phyloP scores from a whole-genome alignment of 2,329 filamentous ascomycete species.

The Talaromyces sp. region DNA sequence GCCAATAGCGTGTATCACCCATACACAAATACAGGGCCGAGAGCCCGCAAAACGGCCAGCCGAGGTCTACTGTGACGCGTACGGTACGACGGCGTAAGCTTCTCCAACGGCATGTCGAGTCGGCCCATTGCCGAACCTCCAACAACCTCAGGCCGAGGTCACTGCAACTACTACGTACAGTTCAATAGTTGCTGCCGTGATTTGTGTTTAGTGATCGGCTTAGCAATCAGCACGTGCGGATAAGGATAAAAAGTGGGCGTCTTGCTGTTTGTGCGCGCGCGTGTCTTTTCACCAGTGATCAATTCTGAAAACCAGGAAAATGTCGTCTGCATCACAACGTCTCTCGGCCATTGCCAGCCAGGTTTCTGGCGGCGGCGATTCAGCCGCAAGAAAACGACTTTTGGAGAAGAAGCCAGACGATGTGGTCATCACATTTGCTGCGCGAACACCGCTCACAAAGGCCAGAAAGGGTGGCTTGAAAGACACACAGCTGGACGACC shows the following conservation, averaged over 20 bases:
- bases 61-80: not conserved
- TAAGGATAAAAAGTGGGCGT: not conserved
- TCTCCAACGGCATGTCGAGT: not conserved
- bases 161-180: no score
- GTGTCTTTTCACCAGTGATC: not conserved
- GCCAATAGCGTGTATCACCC: not conserved
- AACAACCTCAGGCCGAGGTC: not conserved
- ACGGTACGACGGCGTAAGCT: conserved; percentile 23
- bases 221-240: not conserved
- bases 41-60: not conserved
- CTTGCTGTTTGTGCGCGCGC: not conserved
- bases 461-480: conserved; percentile 37
- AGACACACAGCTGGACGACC: conserved; percentile 31
- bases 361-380: conserved; percentile 27
- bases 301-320: conserved; percentile 12
- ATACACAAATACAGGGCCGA: not conserved
- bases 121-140: not conserved
- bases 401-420: conserved; percentile 34
- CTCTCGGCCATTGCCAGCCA: conserved; percentile 38
- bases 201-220: not conserved
- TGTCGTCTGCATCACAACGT: conserved; percentile 36
- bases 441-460: conserved; percentile 36
- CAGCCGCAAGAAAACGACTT: conserved; percentile 25
- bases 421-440: conserved; percentile 37
- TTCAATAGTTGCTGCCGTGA: no score